Conservation (phyloP, 2,329 filamentous ascomycete species). For the Colletotrichum sp. region DNA sequence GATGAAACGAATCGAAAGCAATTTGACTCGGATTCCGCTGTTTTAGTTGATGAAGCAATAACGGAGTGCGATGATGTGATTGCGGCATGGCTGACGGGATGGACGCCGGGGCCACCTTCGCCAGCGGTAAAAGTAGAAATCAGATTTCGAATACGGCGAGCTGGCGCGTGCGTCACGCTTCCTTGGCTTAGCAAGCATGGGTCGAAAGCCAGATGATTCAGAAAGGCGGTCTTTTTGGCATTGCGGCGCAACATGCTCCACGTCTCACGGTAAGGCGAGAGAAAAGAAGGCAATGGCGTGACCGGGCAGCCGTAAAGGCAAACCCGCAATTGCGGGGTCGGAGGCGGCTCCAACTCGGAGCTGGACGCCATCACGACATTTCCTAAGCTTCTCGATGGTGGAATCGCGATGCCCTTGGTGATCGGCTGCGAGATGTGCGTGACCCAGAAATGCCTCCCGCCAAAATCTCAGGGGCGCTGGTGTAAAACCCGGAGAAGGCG, state of each 20-base stretch:
- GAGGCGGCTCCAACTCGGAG: constrained; percentile 7
- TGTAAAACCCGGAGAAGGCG: neutral
- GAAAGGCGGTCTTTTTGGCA: neutral
- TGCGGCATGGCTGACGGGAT: constrained; percentile 12
- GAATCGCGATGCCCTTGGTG: neutral
- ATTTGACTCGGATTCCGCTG: neutral
- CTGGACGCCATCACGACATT: constrained; percentile 8
- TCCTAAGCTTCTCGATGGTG: neutral
- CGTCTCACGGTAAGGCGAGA: neutral
- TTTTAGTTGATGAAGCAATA: constrained; percentile 21
- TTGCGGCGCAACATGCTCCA: neutral
- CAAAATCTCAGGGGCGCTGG: neutral
- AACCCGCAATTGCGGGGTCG: constrained; percentile 19
- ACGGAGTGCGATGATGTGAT: constrained; percentile 22
- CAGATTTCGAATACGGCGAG: neutral
- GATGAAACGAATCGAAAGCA: neutral
- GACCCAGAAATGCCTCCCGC: neutral
- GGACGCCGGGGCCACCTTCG: constrained; percentile 2
- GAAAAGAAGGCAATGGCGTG: constrained; percentile 15
- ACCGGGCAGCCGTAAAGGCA: constrained; percentile 1
- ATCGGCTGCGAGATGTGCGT: neutral
- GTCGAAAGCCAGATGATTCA: neutral
- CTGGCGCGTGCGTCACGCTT: neutral
- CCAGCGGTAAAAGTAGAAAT: constrained; percentile 4
- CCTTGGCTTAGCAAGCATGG: neutral